phyloP scores from a whole-genome alignment of 2,329 filamentous ascomycete species.

The Xylogone sp. region DNA sequence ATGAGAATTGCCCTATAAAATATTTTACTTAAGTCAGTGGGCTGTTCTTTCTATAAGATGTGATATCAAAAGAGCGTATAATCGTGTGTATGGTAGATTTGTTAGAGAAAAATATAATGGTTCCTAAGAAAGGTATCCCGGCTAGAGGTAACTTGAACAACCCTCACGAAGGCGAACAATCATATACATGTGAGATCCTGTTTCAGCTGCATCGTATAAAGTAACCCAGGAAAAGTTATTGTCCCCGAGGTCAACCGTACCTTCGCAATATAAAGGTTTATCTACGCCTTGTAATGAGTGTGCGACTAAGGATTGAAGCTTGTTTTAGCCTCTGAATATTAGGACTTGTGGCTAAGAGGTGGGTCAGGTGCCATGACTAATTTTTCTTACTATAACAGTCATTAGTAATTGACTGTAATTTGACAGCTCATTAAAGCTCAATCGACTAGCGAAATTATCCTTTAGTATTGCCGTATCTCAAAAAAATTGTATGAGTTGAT shows the following conservation, averaged over 20 bases:
- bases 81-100: neutral
- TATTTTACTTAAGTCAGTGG: constrained; percentile 44
- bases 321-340: constrained; percentile 40
- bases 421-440: constrained; percentile 17
- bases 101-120: neutral
- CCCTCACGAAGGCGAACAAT: constrained; percentile 38
- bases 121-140: constrained; percentile 20
- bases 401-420: constrained; percentile 15
- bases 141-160: constrained; percentile 45
- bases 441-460: constrained; percentile 38
- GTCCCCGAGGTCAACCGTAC: constrained; percentile 54
- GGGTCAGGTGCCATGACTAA: constrained; percentile 53
- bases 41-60: neutral
- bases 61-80: neutral
- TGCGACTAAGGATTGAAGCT: constrained; percentile 44
- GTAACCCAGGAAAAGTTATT: constrained; percentile 64
- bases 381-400: constrained; percentile 36
- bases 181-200: constrained; percentile 34
- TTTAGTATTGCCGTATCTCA: constrained; percentile 43
- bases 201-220: constrained; percentile 55
- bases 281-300: constrained; percentile 43
- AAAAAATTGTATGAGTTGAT: constrained; percentile 45
- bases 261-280: constrained; percentile 37
- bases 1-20: constrained; percentile 55
- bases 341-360: constrained; percentile 48